Base-by-base conservation (phyloP, 2,329 filamentous ascomycete species). In the Phialophora tarda region DNA sequence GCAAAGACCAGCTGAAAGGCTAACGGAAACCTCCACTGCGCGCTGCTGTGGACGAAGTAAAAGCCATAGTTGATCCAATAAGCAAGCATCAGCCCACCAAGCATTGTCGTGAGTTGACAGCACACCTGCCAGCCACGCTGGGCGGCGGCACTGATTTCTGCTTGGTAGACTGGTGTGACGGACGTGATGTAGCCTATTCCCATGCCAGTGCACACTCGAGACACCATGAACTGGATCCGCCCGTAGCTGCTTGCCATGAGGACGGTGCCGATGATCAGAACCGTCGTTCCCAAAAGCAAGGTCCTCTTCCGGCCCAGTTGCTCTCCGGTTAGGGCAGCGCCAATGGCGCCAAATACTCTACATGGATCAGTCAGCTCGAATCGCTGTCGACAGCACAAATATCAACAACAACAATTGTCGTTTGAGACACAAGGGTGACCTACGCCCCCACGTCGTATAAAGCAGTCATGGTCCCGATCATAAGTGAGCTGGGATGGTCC, bases 281-380 rank as follows among this genome's bases (percentile, higher is more conserved):
- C 84, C 48, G 84, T 75, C 23, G 85, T 82, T 55, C 87, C 87
- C 50, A 84, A 78, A 70, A 88, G 86, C 67, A 84, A 82, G 8
- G 85, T 83, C 68, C 75, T 79, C 14, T 76, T 76, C 64, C 78
- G 77, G 32, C 78, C 78, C 21, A 76, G 72, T 28, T 64, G 61
- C 53, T 79, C 77, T 67, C 76, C 77, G 21, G 81, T 70, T 73
- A 81, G 82, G 67, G 84, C 84, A 50, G 81, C 83, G 17, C 78
- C 74, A 53, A 84, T 76, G 1, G 83, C 82, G 23, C 82, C 83
- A 23, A 78, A 77, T 71, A 85, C 83, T 41, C 17, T 41, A 17
- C 38, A 17, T 17, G 17, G 12, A 17, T 6, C 38, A 14, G 17
- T 17, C 38, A 41, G 38, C 38, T 41, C 38, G 38, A 41, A 7